Conservation (phyloP, 306 rosid species). For the Begonia peltatifolia region DNA sequence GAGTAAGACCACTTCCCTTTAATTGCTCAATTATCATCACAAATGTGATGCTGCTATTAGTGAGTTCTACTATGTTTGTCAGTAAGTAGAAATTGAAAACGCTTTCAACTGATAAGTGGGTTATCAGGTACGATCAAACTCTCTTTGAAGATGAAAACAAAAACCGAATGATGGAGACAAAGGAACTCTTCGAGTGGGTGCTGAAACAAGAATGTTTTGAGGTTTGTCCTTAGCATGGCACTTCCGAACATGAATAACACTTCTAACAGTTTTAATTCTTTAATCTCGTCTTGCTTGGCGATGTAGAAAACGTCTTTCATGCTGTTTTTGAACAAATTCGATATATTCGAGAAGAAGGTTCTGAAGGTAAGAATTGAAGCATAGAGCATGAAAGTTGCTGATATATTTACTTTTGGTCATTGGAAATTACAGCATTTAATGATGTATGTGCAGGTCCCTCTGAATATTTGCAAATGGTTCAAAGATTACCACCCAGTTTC, state of each 20-base stretch:
- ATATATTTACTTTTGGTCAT: neutral
- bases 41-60: constrained; percentile 7
- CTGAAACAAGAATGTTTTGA: constrained; percentile 91
- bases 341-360: constrained; percentile 91
- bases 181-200: constrained; percentile 97
- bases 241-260: no score
- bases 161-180: constrained; percentile 96
- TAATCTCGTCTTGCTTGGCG: neutral
- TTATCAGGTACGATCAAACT: constrained; percentile 86
- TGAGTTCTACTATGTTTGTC: no score
- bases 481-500: constrained; percentile 90
- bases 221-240: constrained; percentile 23
- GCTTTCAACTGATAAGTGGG: constrained; percentile 6
- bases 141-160: constrained; percentile 90
- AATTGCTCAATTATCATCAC: constrained; percentile 5
- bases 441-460: constrained; percentile 54
- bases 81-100: no score
- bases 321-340: constrained; percentile 94
- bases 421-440: no score
- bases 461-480: constrained; percentile 81
- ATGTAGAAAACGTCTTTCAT: constrained; percentile 93
- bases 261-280: no score
- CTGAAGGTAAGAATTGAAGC: constrained; percentile 43
- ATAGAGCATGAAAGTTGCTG: constrained; percentile 1
- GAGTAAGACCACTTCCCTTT: constrained; percentile 48